Conservation (phyloP, 768 basidiomycete genomes). For the Sporobolomyces phaffii region DNA sequence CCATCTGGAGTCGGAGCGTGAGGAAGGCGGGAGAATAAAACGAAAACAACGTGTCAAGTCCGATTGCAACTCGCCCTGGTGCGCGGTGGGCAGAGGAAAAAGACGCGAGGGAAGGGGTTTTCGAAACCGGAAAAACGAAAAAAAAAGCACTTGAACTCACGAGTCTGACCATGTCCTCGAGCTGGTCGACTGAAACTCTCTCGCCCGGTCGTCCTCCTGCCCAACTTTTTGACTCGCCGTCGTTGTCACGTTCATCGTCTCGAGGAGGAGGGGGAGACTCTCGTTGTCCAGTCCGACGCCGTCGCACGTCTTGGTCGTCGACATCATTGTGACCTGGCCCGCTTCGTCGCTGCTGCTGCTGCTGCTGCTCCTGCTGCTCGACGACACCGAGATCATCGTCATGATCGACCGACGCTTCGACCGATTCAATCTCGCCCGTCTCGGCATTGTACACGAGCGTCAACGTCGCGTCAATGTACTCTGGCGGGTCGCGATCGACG, state of each 20-base stretch:
- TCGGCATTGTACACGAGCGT: constrained; percentile 26
- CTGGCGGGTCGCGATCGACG: neutral
- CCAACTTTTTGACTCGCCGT: neutral
- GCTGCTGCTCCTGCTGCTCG: no score
- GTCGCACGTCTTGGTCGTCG: no score
- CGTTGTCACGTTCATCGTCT: neutral
- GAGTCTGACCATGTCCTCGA: constrained; percentile 7
- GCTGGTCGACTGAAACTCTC: neutral
- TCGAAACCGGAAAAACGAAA: neutral
- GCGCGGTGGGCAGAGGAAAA: no score
- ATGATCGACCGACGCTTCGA: neutral
- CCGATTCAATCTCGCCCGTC: constrained; percentile 28
- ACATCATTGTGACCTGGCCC: no score
- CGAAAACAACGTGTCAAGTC: no score
- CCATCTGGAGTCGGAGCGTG: neutral
- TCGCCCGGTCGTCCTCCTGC: neutral
- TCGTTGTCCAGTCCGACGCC: no score
- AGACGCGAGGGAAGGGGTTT: no score
- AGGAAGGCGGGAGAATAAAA: neutral
- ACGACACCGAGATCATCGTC: neutral
- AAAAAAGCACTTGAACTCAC: no score
- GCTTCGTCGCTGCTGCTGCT: no score
- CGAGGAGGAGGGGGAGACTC: no score
- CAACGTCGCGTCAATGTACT: constrained; percentile 7
- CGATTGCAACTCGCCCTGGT: no score